Base-by-base conservation (phyloP, 352 stramenopile species). In the Globisporangium okanoganense region DNA sequence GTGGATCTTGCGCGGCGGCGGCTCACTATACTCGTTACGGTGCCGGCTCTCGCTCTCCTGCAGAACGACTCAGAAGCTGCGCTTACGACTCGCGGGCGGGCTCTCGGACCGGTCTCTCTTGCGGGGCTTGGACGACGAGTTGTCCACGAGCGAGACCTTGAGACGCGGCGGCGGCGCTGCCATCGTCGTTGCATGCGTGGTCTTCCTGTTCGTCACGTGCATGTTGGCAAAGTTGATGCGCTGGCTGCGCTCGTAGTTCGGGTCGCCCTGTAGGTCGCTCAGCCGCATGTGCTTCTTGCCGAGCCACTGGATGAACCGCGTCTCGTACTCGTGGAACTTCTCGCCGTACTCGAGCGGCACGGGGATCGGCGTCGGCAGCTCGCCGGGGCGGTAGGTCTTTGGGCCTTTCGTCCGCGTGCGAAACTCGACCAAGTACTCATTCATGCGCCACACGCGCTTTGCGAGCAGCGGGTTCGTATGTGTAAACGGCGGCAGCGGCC, bases 231-330 rank as follows among this genome's bases (percentile, higher is more conserved):
- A 72, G 24, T 41, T 44, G 25, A 61, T 66, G 22, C 66, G 66
- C 1, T 49, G 18, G 1, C n/a, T 50, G 18, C 66, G 62, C 31
- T 73, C 66, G 14, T 40, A 24, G 25, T 62, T 53, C 25, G 41
- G 8, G 1, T 64, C 7, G 1, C n/a, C 18, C 18, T 16, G 1
- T n/a, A 69, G 5, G 0, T 69, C 66, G 4, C 31, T 8, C 25
- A 70, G 20, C 18, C 51, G n/a, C 43, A 41, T 20, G 16, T 50
- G 12, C 8, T 43, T 38, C 13, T 51, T 49, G 3, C 16, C 8
- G 20, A 75, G 29, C 64, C 62, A 75, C n/a, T 40, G 52, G 4
- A 59, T 1, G 36, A 72, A 67, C 22, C 58, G 44, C 12, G 52
- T 5, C 44, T 75, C 65, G 55, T 72, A 69, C 1, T 60, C 33